These are phyloP conservation scores for Yamadazyma laniorum DNA, from an alignment of 805 yeast species.

Conservation along the genomic window DNA sequence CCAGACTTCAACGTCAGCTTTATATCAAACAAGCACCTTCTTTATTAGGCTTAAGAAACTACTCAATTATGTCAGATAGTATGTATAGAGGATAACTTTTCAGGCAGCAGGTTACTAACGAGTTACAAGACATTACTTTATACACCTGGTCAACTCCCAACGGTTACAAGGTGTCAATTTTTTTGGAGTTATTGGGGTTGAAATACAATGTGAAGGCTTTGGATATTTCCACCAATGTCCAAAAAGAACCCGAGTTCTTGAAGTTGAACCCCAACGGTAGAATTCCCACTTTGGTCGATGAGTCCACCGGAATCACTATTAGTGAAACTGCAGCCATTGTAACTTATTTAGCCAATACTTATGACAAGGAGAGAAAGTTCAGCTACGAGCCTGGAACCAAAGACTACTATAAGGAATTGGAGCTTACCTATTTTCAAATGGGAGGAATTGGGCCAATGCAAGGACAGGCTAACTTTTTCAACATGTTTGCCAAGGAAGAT, in stretches of 20 bases:
- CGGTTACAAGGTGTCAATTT: slow-evolving; percentile 41
- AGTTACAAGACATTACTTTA: slow-evolving; percentile 13
- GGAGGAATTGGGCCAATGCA: slow-evolving; percentile 60
- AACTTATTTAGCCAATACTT: slow-evolving; percentile 57
- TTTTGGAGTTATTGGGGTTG: slow-evolving; percentile 41
- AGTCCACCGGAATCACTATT: slow-evolving; percentile 44
- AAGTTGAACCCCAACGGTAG: slow-evolving; percentile 61
- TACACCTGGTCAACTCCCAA: slow-evolving; percentile 41
- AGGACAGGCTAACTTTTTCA: slow-evolving; percentile 58
- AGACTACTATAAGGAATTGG: slow-evolving; percentile 51
- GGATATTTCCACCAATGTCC: slow-evolving; percentile 42
- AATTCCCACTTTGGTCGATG: slow-evolving; percentile 53
- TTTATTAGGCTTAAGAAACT: no score
- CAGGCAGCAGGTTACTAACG: slow-evolving; percentile 1
- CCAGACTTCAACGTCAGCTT: no score
- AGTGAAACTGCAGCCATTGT: slow-evolving; percentile 65
- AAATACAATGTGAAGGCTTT: slow-evolving; percentile 42
- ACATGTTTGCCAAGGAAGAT: slow-evolving; percentile 45
- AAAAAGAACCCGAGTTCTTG: slow-evolving; percentile 57
- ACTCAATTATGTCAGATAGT: neutral
- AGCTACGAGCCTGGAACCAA: slow-evolving; percentile 36
- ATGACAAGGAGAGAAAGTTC: slow-evolving; percentile 52
- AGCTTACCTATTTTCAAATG: slow-evolving; percentile 56
- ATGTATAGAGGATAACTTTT: no score
- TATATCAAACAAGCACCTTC: no score